A percentile compares a stretch with the other conserved stretches of the same genome.
phyloP scores from a whole-genome alignment of 164 flowering plant genomes.

The Brasenia schreberi region DNA sequence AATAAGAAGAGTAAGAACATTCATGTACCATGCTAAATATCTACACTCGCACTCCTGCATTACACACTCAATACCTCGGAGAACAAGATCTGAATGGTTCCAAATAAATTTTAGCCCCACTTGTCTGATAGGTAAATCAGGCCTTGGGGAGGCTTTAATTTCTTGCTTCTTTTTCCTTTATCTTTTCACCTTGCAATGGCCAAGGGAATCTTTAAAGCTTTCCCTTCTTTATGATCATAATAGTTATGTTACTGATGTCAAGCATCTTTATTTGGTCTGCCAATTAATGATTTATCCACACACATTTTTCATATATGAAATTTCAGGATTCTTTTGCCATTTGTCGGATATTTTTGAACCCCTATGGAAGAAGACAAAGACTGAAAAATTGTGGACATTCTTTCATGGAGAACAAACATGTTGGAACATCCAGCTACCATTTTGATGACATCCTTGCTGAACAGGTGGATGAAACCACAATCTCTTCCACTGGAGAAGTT shows the following conservation, averaged over 20 bases:
- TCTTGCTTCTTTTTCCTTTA: too few relatives aligned
- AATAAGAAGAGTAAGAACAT: too few relatives aligned
- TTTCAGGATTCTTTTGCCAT: neutral
- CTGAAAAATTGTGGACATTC: neutral
- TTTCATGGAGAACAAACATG: too few relatives aligned
- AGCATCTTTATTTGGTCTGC: neutral
- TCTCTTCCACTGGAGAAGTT: neutral
- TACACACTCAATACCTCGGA: too few relatives aligned
- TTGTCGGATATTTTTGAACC: neutral
- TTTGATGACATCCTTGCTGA: neutral
- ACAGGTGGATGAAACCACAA: neutral
- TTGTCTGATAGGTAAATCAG: too few relatives aligned
- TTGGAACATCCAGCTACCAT: neutral
- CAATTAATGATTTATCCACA: neutral
- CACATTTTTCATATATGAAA: neutral
- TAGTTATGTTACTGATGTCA: neutral
- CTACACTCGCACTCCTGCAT: too few relatives aligned
- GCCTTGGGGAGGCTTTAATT: too few relatives aligned
- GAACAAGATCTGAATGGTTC: too few relatives aligned
- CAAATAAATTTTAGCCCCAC: too few relatives aligned
- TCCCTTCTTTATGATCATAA: neutral
- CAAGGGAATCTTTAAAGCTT: neutral
- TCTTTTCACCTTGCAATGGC: neutral
- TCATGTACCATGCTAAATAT: too few relatives aligned
- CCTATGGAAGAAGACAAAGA: neutral